Conservation (phyloP, 2,329 filamentous ascomycete species). For the Furcasterigmium furcatum region DNA sequence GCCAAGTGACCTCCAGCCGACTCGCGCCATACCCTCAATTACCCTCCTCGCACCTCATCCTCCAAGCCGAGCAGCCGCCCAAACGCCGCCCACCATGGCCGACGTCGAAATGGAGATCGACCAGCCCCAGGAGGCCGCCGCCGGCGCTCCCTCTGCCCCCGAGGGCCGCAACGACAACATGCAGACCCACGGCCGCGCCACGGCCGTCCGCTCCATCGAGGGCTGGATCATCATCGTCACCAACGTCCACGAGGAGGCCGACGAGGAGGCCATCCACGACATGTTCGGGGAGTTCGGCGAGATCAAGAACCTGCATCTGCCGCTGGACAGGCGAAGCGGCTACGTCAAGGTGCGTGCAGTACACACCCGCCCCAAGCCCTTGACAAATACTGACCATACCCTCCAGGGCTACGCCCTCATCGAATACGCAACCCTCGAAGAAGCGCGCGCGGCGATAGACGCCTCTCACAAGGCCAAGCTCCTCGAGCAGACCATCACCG, state of each 20-base stretch:
- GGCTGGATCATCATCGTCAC: constrained; percentile 87
- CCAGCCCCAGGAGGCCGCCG: constrained; percentile 24
- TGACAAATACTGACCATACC: neutral
- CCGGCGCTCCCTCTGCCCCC: constrained; percentile 29
- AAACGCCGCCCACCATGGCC: constrained; percentile 44
- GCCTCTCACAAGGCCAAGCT: constrained; percentile 74
- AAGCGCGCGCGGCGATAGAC: constrained; percentile 79
- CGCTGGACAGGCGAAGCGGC: constrained; percentile 76
- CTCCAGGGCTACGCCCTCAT: constrained; percentile 77
- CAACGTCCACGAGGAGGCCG: constrained; percentile 84
- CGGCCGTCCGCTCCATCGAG: constrained; percentile 81
- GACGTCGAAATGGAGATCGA: constrained; percentile 61
- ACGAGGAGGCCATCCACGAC: constrained; percentile 79
- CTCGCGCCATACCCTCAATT: neutral
- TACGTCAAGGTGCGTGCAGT: constrained; percentile 69
- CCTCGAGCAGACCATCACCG: constrained; percentile 75
- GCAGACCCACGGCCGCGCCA: constrained; percentile 70
- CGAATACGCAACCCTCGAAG: constrained; percentile 75
- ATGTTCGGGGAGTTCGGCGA: constrained; percentile 81
- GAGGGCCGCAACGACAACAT: constrained; percentile 58
- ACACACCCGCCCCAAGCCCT: neutral
- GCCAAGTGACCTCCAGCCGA: neutral
- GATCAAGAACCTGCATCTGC: constrained; percentile 83
- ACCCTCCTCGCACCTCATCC: neutral
- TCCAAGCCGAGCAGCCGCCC: too few species aligned